Evolutionary conservation across 2,329 filamentous ascomycete species (phyloP).

Genomic region (Cercospora zeina): DNA sequence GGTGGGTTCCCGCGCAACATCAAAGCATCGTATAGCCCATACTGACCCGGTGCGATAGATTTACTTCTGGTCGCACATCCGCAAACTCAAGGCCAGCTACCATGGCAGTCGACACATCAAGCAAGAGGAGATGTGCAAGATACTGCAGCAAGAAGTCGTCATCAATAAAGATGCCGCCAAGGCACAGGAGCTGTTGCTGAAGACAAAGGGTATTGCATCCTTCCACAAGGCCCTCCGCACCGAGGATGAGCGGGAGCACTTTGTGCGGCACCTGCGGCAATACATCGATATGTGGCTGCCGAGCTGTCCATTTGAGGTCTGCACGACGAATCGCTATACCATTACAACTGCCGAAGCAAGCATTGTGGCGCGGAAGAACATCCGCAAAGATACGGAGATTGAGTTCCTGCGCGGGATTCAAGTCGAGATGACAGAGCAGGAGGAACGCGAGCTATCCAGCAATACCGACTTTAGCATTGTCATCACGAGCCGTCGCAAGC

Average conservation of each 20-base stretch:
- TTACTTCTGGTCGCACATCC: conserved; percentile 94
- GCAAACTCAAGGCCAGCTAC: conserved; percentile 89
- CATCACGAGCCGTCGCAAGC: conserved; percentile 87
- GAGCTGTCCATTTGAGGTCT: conserved; percentile 93
- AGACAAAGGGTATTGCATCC: conserved; percentile 70
- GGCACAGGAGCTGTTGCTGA: conserved; percentile 72
- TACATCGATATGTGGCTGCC: conserved; percentile 92
- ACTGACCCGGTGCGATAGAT: conserved; percentile 57
- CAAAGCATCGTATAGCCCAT: conserved; percentile 5
- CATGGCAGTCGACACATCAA: conserved; percentile 77
- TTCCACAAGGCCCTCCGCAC: conserved; percentile 66
- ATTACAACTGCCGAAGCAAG: conserved; percentile 87
- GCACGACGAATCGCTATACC: conserved; percentile 90
- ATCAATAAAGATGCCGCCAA: conserved; percentile 68
- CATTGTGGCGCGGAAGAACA: conserved; percentile 75
- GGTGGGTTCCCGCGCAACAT: conserved; percentile 58
- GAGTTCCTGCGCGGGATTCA: conserved; percentile 91
- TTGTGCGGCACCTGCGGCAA: conserved; percentile 78
- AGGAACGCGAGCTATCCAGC: conserved; percentile 79
- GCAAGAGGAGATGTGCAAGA: conserved; percentile 61
- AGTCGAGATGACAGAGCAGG: conserved; percentile 86
- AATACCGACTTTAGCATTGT: conserved; percentile 97
- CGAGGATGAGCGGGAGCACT: conserved; percentile 80
- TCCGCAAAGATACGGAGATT: conserved; percentile 79
- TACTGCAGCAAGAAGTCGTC: conserved; percentile 66